These are phyloP conservation scores for Hibiscus tridactylites DNA, from an alignment of 345 rosid species.

Conservation along the genomic window DNA sequence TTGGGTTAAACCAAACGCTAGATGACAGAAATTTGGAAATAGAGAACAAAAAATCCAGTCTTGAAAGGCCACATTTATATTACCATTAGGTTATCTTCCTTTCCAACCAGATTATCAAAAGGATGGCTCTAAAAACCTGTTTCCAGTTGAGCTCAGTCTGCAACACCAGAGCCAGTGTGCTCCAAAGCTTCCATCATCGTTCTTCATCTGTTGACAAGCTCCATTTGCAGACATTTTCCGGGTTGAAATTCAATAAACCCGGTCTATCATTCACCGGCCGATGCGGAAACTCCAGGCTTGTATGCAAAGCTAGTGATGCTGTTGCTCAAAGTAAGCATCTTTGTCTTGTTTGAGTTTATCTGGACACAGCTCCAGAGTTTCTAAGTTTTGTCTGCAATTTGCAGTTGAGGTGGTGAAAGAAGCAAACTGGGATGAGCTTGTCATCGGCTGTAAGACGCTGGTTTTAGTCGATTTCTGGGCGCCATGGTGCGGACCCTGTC, in stretches of 20 bases:
- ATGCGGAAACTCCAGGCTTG: constrained; percentile 22
- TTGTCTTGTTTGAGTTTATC: neutral
- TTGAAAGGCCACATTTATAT: constrained; percentile 7
- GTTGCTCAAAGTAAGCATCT: constrained; percentile 38
- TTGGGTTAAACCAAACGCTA: neutral
- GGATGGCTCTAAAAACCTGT: constrained; percentile 42
- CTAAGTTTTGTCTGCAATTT: neutral
- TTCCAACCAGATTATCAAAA: neutral
- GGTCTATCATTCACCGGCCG: constrained; percentile 16
- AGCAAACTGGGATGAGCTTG: constrained; percentile 40
- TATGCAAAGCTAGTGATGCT: constrained; percentile 61
- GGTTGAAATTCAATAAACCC: constrained; percentile 22
- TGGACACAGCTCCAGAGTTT: neutral
- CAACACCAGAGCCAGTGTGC: constrained; percentile 22
- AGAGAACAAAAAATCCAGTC: neutral
- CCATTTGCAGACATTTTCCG: constrained; percentile 21
- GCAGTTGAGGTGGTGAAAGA: constrained; percentile 56
- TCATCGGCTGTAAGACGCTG: constrained; percentile 32
- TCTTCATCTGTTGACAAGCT: constrained; percentile 25
- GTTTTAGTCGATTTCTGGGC: constrained; percentile 81
- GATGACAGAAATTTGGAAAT: neutral
- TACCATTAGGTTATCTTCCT: neutral
- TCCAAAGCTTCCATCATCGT: constrained; percentile 31
- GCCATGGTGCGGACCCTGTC: constrained; percentile 80
- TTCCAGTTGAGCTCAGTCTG: constrained; percentile 34